These are phyloP conservation scores for Bruguiera hainesii DNA, from an alignment of 441 rosid genomes.

Conservation along the genomic window DNA sequence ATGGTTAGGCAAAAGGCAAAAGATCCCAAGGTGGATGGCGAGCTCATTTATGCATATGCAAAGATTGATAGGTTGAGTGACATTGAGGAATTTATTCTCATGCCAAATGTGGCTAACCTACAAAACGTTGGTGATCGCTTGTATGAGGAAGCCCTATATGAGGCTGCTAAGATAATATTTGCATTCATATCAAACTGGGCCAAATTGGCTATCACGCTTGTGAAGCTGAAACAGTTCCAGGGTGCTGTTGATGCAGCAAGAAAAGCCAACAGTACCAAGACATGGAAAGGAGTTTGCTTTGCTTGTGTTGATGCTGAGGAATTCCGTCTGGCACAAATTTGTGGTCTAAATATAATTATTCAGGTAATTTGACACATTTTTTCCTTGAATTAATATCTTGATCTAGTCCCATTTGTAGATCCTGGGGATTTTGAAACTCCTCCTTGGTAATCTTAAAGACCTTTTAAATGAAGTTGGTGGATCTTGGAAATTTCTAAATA, in stretches of 20 bases:
- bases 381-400: neutral
- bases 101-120: constrained; percentile 98
- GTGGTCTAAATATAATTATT: constrained; percentile 93
- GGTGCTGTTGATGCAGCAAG: constrained; percentile 99
- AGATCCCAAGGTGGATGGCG: constrained; percentile 99
- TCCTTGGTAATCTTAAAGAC: neutral
- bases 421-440: neutral
- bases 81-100: constrained; percentile 94
- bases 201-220: constrained; percentile 93
- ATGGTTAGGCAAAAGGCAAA: constrained; percentile 98
- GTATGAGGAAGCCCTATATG: constrained; percentile 82
- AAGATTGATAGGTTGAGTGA: constrained; percentile 94
- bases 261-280: constrained; percentile 98
- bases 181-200: constrained; percentile 99
- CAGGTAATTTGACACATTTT: constrained; percentile 47
- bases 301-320: constrained; percentile 99
- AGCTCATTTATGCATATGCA: constrained; percentile 98
- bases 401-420: neutral
- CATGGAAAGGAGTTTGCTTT: constrained; percentile 99
- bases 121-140: constrained; percentile 97
- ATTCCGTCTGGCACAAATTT: constrained; percentile 97
- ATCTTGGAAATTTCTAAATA: neutral
- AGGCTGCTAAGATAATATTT: constrained; percentile 96
- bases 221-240: constrained; percentile 92
- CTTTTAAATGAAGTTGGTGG: neutral